Base-by-base conservation (phyloP, 1,284 basidiomycete genomes). In the Rhodotorula sp. region DNA sequence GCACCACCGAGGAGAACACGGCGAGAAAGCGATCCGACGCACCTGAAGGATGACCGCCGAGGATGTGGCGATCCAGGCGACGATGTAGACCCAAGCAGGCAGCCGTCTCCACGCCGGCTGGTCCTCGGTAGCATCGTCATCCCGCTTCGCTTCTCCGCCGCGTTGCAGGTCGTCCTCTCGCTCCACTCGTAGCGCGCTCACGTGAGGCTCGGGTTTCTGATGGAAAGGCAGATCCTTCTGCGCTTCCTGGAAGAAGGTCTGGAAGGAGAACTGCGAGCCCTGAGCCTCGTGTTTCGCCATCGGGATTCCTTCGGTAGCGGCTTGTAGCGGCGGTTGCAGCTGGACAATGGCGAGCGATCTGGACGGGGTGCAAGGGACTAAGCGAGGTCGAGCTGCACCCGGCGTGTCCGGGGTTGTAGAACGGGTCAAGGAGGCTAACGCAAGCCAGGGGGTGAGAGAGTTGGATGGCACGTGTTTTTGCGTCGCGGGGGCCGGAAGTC, bases 1-100 rank as follows among this genome's bases (percentile, higher is more conserved):
- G 46, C 51, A n/a, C 23, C 20, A 21, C 21, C 51, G 51, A 52
- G 51, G 16, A 12, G 12, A n/a, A n/a, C 21, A n/a, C 5, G 34
- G 43, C 18, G 10, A 29, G 46, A 20, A 2, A 16, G 15, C 23
- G 18, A 31, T 6, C 5, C 26, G 20, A 26, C 57, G 43, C 15
- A 67, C 65, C 60, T 67, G 97, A 69, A 97, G 89, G 83, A 98
- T 98, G 80, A 98, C 95, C 16, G 88, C 83, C 56, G 92, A 92
- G 73, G 89, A 91, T 78, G 97, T 90, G 21, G 88, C 84, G 81
- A 98, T 98, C 95, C 93, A 94, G 12, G 81, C 72, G 12, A 75
- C 56, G 59, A 76, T 76, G 23, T 73, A 71, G n/a, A 76, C 67
- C 69, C 70, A 73, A 3, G 69, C 69, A 1, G 75, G 75, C 6